Evolutionary conservation across 495 filamentous ascomycete genomes (phyloP), one percentile per base, ranked within the genome.

Genomic region (Penicillium canescens): DNA sequence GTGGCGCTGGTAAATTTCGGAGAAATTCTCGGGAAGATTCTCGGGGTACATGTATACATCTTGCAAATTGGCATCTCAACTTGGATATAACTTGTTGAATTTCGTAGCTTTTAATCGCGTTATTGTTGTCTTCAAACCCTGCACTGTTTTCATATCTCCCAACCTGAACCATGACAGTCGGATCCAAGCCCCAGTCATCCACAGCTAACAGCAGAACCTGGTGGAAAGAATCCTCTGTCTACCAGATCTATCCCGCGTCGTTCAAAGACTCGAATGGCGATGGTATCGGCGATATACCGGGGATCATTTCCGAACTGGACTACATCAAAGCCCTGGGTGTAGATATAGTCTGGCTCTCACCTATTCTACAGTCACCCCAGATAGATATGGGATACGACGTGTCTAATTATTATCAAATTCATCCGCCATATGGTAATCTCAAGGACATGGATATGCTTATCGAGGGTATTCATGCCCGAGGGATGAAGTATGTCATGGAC

Each of bases 201-300:
- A 18, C 18, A 18, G 18, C 18, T 18, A 18, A 18, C 18, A 18
- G 18, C 18, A 18, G 18, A 18, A 26, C 33, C 6, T 69, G 66
- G 66, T 69, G 66, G 66, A 55, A 58, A 42, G 66, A 69, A 49
- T 56, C 56, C 48, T 48, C 59, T 13, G 55, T 69, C 47, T 69
- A 69, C 42, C 51, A 69, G 38, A 61, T 69, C 46, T 69, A 66
- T 40, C 56, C 58, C 10, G 57, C 56, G 7, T 78, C 72, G 28
- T 88, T 86, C 69, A 70, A 77, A 21, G 86, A 88, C 67, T 79
- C 77, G 39, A 83, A 87, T 55, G 71, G 68, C 20, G 84, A 87
- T 57, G 86, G 86, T 10, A 72, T 82, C 55, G 85, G 86, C 16
- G 84, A 88, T 61, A 72, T 88, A 23, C 77, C 67, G n/a, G 86